Conservation (phyloP, 257 asterid genomes). For the Nicotiana benthamiana region DNA sequence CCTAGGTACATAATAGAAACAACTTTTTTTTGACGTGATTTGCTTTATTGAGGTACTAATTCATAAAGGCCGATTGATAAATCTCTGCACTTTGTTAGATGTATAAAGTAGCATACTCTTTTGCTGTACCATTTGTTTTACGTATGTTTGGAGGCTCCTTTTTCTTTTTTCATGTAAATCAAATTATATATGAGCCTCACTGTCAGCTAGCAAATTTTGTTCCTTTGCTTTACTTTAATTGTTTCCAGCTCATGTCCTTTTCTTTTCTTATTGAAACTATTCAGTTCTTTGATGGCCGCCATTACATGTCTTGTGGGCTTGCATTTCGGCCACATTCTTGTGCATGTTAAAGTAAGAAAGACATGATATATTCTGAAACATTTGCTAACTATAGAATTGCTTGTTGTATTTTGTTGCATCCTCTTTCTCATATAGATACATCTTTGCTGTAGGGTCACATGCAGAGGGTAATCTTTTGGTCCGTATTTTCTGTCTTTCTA, state of each 20-base stretch:
- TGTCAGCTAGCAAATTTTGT: background rate
- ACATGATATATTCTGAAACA: constrained; percentile 9
- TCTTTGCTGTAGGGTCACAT: constrained; percentile 41
- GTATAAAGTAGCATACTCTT: background rate
- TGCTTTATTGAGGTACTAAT: background rate
- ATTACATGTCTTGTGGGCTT: constrained; percentile 75
- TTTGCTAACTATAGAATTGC: constrained; percentile 9
- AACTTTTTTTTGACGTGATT: background rate
- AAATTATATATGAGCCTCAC: background rate
- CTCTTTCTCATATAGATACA: constrained; percentile 3
- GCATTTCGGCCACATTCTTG: constrained; percentile 81
- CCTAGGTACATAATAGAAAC: background rate
- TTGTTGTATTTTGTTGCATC: constrained; percentile 1
- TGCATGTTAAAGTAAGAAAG: constrained; percentile 54
- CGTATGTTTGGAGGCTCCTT: background rate
- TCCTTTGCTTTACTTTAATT: constrained; percentile 3
- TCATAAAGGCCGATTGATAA: background rate
- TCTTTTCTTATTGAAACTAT: constrained; percentile 20
- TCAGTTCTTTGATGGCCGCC: constrained; percentile 84
- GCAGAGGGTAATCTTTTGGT: constrained; percentile 57
- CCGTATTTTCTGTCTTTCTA: constrained; percentile 52
- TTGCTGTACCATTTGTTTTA: background rate
- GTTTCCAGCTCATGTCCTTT: constrained; percentile 3
- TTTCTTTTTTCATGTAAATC: background rate
- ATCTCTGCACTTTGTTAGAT: background rate